Conservation (phyloP, 345 rosid genomes). For the Rhodamnia argentea region DNA sequence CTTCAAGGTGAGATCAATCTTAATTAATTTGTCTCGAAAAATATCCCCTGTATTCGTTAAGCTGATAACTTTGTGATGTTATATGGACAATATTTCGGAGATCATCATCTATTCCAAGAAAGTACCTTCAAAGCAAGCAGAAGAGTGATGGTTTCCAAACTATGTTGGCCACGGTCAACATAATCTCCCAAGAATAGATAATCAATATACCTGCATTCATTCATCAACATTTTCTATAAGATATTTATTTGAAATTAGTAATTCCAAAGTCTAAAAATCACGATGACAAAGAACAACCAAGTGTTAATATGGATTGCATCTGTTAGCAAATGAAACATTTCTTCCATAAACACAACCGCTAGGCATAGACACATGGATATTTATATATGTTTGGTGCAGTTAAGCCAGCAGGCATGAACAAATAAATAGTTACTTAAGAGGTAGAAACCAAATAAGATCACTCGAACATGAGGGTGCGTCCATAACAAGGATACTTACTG, state of each 20-base stretch:
- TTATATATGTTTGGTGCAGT: background rate
- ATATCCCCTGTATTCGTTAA: background rate
- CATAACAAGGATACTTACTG: background rate
- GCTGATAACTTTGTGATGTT: background rate
- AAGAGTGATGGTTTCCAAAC: slow-evolving; percentile 86
- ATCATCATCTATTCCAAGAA: background rate
- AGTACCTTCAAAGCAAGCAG: slow-evolving; percentile 93
- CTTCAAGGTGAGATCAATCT: background rate
- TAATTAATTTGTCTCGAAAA: background rate
- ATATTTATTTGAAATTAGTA: background rate
- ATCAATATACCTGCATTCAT: slow-evolving; percentile 73
- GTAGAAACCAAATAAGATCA: background rate
- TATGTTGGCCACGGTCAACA: slow-evolving; percentile 99
- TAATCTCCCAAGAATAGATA: slow-evolving; percentile 98
- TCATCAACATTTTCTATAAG: background rate
- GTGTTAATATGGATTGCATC: background rate
- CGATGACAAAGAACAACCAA: background rate
- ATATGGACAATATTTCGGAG: background rate
- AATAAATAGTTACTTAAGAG: background rate
- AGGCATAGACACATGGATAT: background rate
- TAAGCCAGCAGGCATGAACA: background rate
- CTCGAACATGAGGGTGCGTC: background rate
- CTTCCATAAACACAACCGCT: background rate
- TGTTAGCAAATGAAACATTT: background rate
- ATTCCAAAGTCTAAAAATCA: background rate